Evolutionary conservation across 805 yeast genomes (phyloP).

Genomic region (Wickerhamiella allomyrinae): DNA sequence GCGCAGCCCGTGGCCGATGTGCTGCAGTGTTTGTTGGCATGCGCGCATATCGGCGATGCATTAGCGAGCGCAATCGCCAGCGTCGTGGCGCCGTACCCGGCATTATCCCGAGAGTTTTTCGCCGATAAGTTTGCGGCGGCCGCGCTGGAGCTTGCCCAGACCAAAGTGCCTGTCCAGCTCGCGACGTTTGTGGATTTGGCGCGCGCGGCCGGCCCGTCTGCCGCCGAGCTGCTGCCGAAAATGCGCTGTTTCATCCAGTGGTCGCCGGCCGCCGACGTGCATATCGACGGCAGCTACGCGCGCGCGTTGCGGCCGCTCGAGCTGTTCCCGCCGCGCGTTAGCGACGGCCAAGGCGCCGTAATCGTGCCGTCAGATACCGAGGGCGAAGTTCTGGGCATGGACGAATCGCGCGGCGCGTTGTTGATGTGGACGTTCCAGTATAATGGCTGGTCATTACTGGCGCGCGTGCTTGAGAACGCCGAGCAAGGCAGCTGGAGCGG

Average conservation of each 20-base stretch:
- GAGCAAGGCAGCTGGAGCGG: slow-evolving; percentile 28
- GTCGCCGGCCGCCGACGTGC: slow-evolving; percentile 6
- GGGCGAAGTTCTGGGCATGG: slow-evolving; percentile 44
- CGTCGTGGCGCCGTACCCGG: slow-evolving; percentile 34
- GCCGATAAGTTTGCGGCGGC: slow-evolving; percentile 31
- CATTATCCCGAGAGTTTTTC: slow-evolving; percentile 34
- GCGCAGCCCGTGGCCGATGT: slow-evolving; percentile 18
- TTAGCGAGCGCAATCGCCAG: slow-evolving; percentile 31
- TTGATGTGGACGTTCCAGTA: slow-evolving; percentile 60
- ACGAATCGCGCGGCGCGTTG: slow-evolving; percentile 25
- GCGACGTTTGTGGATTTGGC: slow-evolving; percentile 47
- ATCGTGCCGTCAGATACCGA: slow-evolving; percentile 42
- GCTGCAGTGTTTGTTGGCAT: slow-evolving; percentile 32
- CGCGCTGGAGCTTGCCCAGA: slow-evolving; percentile 40
- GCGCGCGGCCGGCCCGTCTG: slow-evolving; percentile 34
- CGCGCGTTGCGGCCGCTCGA: slow-evolving; percentile 42
- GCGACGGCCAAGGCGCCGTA: slow-evolving; percentile 30
- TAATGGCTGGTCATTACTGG: slow-evolving; percentile 80
- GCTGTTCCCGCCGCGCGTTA: slow-evolving; percentile 44
- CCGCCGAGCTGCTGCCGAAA: slow-evolving; percentile 44
- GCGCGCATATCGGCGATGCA: slow-evolving; percentile 33
- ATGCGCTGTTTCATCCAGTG: slow-evolving; percentile 43
- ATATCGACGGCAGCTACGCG: slow-evolving; percentile 26
- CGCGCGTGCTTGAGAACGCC: slow-evolving; percentile 59
- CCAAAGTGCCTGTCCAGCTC: slow-evolving; percentile 59